Evolutionary conservation across 2,329 filamentous ascomycete genomes (phyloP).

Genomic region (Penicillium oxalicum): DNA sequence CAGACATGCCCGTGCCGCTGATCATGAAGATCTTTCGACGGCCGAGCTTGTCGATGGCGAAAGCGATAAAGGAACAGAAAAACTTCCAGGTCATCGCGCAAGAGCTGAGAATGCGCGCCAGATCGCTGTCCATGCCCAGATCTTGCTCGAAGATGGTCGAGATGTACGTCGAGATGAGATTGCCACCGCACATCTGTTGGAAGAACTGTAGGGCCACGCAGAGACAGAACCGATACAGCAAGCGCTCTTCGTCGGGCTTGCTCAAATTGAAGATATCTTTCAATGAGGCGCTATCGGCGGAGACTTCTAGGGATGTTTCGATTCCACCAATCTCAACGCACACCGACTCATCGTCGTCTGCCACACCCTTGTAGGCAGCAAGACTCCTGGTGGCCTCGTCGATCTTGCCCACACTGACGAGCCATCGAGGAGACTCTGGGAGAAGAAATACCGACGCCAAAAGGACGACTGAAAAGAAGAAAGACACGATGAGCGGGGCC

Average conservation of each 20-base stretch:
- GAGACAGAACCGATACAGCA: conserved; percentile 11
- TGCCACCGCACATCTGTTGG: conserved; percentile 13
- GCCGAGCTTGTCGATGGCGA: conserved; percentile 48
- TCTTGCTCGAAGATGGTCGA: conserved; percentile 11
- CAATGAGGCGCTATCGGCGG: conserved; percentile 37
- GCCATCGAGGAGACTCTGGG: conserved; percentile 22
- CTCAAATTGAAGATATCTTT: conserved; percentile 49
- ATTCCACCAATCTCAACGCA: conserved; percentile 42
- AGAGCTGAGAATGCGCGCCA: conserved; percentile 34
- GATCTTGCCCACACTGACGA: conserved; percentile 30
- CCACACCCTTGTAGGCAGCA: conserved; percentile 37
- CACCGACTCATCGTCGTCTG: conserved; percentile 40
- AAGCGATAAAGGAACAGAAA: conserved; percentile 45
- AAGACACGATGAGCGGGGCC: conserved; percentile 17
- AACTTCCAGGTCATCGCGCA: conserved; percentile 53
- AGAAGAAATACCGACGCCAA: conserved; percentile 18
- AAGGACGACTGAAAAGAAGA: conserved; percentile 21
- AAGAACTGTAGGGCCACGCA: conserved; percentile 12
- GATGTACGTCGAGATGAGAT: conserved; percentile 9
- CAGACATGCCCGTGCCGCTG: conserved; percentile 48
- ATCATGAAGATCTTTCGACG: conserved; percentile 49
- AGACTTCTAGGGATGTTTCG: conserved; percentile 43
- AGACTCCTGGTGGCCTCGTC: conserved; percentile 30
- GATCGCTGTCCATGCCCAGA: conserved; percentile 13
- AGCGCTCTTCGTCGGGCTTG: conserved; percentile 30